Base-by-base conservation (phyloP, 2,329 filamentous ascomycete genomes). In the Mycosphaerella arachidis region DNA sequence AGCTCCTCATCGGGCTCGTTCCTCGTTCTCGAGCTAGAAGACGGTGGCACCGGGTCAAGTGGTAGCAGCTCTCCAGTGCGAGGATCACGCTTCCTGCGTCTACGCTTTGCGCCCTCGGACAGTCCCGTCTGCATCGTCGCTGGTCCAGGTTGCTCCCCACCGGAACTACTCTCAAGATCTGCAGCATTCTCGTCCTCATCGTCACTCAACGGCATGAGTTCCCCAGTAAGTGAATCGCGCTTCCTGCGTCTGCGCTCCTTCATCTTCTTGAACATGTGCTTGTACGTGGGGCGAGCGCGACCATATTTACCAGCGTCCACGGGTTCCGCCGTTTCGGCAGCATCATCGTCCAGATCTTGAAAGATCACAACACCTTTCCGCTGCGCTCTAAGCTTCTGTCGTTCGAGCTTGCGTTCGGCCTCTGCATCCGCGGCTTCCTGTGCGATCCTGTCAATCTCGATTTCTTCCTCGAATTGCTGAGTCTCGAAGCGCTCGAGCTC, bases 401-500 rank as follows among this genome's bases (percentile, higher is more conserved):
- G 53, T 18, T 62, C 53, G 6, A 62, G 48, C 27, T 57, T 43
- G 6, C 57, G 57, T 46, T 64, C 63, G 12, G 65, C 58, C 53
- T 69, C 69, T n/a, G 59, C 62, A 37, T 68, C 66, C 1, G 59
- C 63, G 13, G 60, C 65, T 6, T 50, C 58, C 29, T 67, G 59
- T 1, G 61, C 65, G 37, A 67, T 62, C 12, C 57, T 59, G 31
- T 62, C 45, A 2, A 66, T 55, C 33, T 69, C 68, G 1, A 58
- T 55, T 53, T 72, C 70, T 30, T 69, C 63, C 8, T 63, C 63
- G 60, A 75, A 75, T 24, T 64, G 60, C 37, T 59, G 53, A 56
- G 72, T 69, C 55, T 75, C 73, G 52, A 66, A 75, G 2, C 63
- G 65, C 57, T 75, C 73, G 24, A 74, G 60, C 35, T 73, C 68